Evolutionary conservation across 768 basidiomycete genomes (phyloP), one percentile per base, ranked within the genome.

Genomic region (Phylloporus sp.): DNA sequence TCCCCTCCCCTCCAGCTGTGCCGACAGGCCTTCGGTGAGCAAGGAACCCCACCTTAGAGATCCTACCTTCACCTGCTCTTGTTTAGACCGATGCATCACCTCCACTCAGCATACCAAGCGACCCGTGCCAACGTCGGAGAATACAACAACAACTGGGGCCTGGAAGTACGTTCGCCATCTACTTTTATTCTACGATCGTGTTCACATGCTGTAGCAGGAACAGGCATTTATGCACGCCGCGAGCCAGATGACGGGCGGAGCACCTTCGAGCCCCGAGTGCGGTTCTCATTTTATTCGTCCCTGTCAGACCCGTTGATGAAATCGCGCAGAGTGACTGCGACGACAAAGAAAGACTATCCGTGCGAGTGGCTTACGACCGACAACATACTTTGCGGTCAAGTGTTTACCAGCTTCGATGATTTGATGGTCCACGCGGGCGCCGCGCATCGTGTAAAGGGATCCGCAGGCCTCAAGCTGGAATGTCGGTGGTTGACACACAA

Each of bases 281-380:
- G 43, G 0, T 6, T 5, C 4, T 24, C 23, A 15, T 27, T 32
- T 2, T 37, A 14, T 15, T n/a, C 11, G 1, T 15, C 14, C 11
- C 18, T 6, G 4, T 6, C 10, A 9, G 26, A 6, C 2, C n/a
- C 13, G 6, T 29, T 59, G 27, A 59, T 3, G 13, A 1, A 8
- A 6, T 23, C 13, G 10, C 20, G 15, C 18, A 58, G 57, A 13
- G 6, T 3, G 20, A 7, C 9, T 17, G 18, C 27, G 10, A 6
- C 17, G 0, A 32, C 22, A 9, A 22, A 15, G 26, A 22, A 35
- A 4, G 7, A 1, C 1, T 15, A 2, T 9, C 40, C 10, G 2
- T 59, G 53, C 24, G 10, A 3, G 9, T 59, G 58, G 58, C 3
- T 11, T n/a, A 33, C 21, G 1, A n/a, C n/a, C n/a, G 15, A n/a